phyloP scores from a whole-genome alignment of 352 stramenopile genomes.

The Phytophthora tubulina region DNA sequence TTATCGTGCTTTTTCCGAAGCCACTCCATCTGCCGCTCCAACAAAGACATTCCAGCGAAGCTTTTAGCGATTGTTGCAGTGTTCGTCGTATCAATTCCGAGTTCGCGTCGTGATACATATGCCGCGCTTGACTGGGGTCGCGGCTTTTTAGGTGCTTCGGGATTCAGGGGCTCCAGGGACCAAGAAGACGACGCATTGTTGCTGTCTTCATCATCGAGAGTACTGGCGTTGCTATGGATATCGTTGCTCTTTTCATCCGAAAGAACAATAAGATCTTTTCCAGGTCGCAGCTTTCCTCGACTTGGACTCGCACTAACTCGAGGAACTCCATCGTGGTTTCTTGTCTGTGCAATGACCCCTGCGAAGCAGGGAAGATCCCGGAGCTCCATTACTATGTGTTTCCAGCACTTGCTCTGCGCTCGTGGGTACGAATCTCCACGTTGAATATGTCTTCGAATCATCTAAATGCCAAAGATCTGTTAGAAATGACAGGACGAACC shows the following conservation, averaged over 20 bases:
- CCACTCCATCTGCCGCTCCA: slow-evolving; percentile 85
- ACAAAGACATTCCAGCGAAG: slow-evolving; percentile 76
- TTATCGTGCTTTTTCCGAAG: slow-evolving; percentile 84
- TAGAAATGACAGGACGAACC: neutral
- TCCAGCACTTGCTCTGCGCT: slow-evolving; percentile 80
- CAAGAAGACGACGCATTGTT: slow-evolving; percentile 41
- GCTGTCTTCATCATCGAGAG: slow-evolving; percentile 26
- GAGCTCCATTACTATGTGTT: slow-evolving; percentile 81
- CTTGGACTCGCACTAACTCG: slow-evolving; percentile 59
- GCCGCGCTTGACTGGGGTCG: slow-evolving; percentile 32
- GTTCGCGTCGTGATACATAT: slow-evolving; percentile 31
- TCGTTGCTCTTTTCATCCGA: slow-evolving; percentile 49
- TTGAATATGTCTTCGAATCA: slow-evolving; percentile 75
- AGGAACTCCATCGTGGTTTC: slow-evolving; percentile 14
- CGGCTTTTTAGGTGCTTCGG: slow-evolving; percentile 32
- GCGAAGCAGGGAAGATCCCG: slow-evolving; percentile 68
- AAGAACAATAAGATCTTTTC: slow-evolving; percentile 83
- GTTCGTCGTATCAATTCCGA: slow-evolving; percentile 14
- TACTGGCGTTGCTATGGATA: slow-evolving; percentile 27
- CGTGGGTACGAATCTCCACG: slow-evolving; percentile 74
- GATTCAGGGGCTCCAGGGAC: slow-evolving; percentile 36
- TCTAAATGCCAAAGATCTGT: slow-evolving; percentile 40
- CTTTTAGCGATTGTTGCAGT: slow-evolving; percentile 41
- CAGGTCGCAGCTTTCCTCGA: slow-evolving; percentile 76
- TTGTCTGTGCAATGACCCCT: slow-evolving; percentile 17